Base-by-base conservation (phyloP, 352 stramenopile species). In the Phytopythium delawarense region DNA sequence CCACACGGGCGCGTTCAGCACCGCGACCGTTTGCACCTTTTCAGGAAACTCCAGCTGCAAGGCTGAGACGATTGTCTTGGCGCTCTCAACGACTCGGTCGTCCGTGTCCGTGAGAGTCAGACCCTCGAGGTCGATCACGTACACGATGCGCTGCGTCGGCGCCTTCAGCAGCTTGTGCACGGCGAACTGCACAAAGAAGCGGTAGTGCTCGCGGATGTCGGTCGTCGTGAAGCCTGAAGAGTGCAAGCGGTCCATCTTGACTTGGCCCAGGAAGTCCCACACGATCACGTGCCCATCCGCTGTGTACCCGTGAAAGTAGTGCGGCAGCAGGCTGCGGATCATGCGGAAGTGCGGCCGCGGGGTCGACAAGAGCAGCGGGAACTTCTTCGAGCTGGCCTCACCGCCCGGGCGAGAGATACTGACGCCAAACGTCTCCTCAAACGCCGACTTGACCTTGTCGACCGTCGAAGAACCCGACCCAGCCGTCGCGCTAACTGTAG, bases 231-330 rank as follows among this genome's bases (percentile, higher is more conserved):
- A 93, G 34, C 84, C 81, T 4, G 70, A 81, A 37, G 80, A 72
- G 13, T 76, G 68, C 32, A 93, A 60, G 58, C 81, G 81, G 51
- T 91, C 81, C 79, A 89, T 84, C 54, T 93, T 90, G 64, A 91
- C 82, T 50, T 87, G 79, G 2, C 84, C 84, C 16, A 93, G 45
- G 34, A 91, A 91, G 42, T 93, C 84, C 81, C 81, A 93, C 39
- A 91, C 74, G 13, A 93, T 69, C 11, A 89, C 76, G 59, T 91
- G 65, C 9, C 84, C 84, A 16, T 83, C 67, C 1, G 76, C 74
- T 4, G 79, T 89, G 65, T 88, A 93, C 30, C 84, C 84, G 48
- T 93, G 84, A 30, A 83, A 91, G 32, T 85, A 91, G 42, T 93
- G 84, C 7, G 84, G 84, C 21, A 93, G 42, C 52, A 93, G 85